Evolutionary conservation across 257 asterid genomes (phyloP).

Genomic region (Plectranthus barbatus): DNA sequence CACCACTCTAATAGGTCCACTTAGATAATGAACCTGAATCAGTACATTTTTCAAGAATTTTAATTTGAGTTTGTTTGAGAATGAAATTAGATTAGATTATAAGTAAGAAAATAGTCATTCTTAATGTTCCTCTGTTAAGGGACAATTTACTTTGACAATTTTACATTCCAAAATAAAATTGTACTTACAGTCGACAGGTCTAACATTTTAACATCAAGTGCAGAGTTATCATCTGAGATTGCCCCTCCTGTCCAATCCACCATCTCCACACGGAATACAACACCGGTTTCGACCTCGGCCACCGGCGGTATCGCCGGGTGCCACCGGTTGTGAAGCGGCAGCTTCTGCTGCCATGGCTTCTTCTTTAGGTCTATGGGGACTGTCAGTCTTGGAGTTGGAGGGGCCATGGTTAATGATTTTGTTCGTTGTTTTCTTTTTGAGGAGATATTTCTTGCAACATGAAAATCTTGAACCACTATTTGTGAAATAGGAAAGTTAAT

Average conservation of each 20-base stretch:
- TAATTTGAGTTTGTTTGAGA: neutral
- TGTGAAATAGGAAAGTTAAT: neutral
- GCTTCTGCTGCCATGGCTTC: constrained; percentile 62
- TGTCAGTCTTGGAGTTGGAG: constrained; percentile 55
- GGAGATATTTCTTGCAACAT: neutral
- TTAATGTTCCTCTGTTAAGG: too few relatives aligned
- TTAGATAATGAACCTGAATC: constrained; percentile 79
- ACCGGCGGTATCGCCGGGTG: constrained; percentile 76
- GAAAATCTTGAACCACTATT: neutral
- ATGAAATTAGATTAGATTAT: neutral
- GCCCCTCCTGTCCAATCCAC: constrained; percentile 70
- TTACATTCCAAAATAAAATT: neutral
- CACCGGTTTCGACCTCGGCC: constrained; percentile 52
- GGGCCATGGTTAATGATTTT: constrained; percentile 40
- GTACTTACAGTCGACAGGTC: constrained; percentile 54
- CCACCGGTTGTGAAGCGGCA: constrained; percentile 83
- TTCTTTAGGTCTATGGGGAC: constrained; percentile 57
- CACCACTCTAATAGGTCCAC: constrained; percentile 80
- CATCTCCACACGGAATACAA: constrained; percentile 78
- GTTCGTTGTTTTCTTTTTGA: neutral
- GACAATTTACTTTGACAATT: too few relatives aligned
- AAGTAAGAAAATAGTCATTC: too few relatives aligned
- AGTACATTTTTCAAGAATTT: neutral
- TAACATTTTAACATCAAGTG: constrained; percentile 52
- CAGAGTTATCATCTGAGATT: constrained; percentile 48